Base-by-base conservation (phyloP, 2,329 filamentous ascomycete genomes). In the Amauroascus verrucosus region DNA sequence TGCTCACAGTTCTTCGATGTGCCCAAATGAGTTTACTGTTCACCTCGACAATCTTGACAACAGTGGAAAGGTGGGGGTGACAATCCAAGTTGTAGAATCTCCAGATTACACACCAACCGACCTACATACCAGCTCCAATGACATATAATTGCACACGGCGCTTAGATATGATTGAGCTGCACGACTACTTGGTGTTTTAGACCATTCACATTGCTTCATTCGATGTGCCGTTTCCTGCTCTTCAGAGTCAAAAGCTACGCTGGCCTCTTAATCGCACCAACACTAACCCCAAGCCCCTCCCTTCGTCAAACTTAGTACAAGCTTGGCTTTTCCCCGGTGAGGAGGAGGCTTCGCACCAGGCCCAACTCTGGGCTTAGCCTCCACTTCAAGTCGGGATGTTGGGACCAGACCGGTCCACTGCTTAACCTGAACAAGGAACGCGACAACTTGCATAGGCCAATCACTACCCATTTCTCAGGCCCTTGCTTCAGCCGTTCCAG, bases 351-450 rank as follows among this genome's bases (percentile, higher is more conserved):
- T 32, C n/a, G 35, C 37, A 41, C 37, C 40, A 26, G 44, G 35
- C 35, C 37, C 33, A 50, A 18, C 35, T 38, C 47, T 41, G 47
- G 22, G 22, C 47, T 41, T 28, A 30, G 35, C 47, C 47, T 26
- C 47, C 32, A 14, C 20, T 30, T 8, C 24, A 24, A 43, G 48
- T 32, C 35, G 26, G 37, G 48, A 41, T 50, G 35, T 43, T 35
- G 48, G 48, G 48, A 50, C 48, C 48, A 50, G 48, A 41, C 48
- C 48, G 37, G 48, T 50, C 48, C 48, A 50, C 24, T 20, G 26
- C 37, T 28, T 20, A 43, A 20, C 37, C 18, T 22, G 48, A 22
- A 41, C 48, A 50, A 32, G 48, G 48, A 43, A 32, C 48, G 26
- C n/a, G 24, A 33, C 6, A 30, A 5, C 13, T 20, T 32, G 48